Evolutionary conservation across 1,284 basidiomycete species (phyloP), one percentile per base, ranked within the genome.

Genomic region (Boletus calvinii): DNA sequence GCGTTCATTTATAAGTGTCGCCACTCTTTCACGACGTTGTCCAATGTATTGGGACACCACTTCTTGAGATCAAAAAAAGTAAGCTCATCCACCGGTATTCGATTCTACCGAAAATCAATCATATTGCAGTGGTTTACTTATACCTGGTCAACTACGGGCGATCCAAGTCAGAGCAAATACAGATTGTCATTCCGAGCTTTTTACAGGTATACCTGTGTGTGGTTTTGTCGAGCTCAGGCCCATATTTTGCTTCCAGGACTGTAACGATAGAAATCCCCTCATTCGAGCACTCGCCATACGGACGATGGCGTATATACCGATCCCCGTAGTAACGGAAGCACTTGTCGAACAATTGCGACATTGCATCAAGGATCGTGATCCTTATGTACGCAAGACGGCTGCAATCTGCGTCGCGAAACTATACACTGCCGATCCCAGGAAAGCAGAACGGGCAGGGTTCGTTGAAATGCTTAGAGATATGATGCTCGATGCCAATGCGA

Each of bases 31-130:
- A 84, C 17, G 94, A 96, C 62, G 91, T 97, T 46, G 85, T 94
- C 12, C 87, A 91, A 64, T 94, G 91, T 65, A 77, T 97, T 54
- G 87, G 88, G 38, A 92, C 91, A 8, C 91, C 92, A 32, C 74
- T 95, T 8, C 79, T 99, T 35, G 97, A 99, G 72, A 96, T 99
- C 71, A 99, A 99, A 81, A 99, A 99, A 81, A 98, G 96, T 94
- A 64, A 69, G 85, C 69, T 26, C 40, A 22, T 42, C 34, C 32
- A 4, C 39, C 31, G 20, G 45, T 32, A 7, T 35, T 40, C 31
- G 40, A 37, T 45, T 37, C 22, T 39, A 37, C 39, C 48, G 11
- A 47, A 48, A 17, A n/a, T 47, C 50, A 34, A 50, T 47, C 24
- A 18, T 49, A 46, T 56, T 53, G 59, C 39, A 96, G 93, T 93